Conservation (phyloP, 176 grass and related monocot species). For the Cenchrus purpureus region DNA sequence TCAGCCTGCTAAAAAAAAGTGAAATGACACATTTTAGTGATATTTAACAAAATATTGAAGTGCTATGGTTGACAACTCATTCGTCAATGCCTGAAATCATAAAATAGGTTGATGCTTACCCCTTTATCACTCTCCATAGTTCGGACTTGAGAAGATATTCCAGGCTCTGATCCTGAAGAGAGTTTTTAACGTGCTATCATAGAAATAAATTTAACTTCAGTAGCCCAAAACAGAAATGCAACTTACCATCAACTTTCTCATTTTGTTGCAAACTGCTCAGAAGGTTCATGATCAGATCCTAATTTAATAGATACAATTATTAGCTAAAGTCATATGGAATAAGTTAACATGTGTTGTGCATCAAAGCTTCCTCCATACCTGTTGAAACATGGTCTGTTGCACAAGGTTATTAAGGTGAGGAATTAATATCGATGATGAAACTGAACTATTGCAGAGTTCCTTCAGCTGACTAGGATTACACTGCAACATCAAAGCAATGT, state of each 20-base stretch:
- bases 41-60: constrained; percentile 28
- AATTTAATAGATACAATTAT: constrained; percentile 39
- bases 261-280: constrained; percentile 87
- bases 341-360: constrained; percentile 24
- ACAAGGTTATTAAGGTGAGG: constrained; percentile 98
- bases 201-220: constrained; percentile 6
- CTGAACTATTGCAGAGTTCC: constrained; percentile 73
- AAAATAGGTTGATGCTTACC: constrained; percentile 41
- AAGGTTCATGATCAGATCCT: constrained; percentile 91
- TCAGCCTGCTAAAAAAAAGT: constrained; percentile 64
- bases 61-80: neutral
- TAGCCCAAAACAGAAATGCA: neutral
- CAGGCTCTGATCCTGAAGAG: constrained; percentile 58
- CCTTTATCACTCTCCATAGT: constrained; percentile 50
- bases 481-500: constrained; percentile 44
- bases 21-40: constrained; percentile 20
- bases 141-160: constrained; percentile 58
- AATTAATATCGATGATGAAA: constrained; percentile 79
- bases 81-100: neutral
- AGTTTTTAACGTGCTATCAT: constrained; percentile 16
- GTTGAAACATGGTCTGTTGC: constrained; percentile 93
- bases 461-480: constrained; percentile 61
- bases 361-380: constrained; percentile 54
- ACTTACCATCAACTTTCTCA: constrained; percentile 76
- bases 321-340: constrained; percentile 35